Evolutionary conservation across 192 early-diverging fungal genomes (phyloP), one percentile per base, ranked within the genome.

Genomic region (Linnemannia hyalina): DNA sequence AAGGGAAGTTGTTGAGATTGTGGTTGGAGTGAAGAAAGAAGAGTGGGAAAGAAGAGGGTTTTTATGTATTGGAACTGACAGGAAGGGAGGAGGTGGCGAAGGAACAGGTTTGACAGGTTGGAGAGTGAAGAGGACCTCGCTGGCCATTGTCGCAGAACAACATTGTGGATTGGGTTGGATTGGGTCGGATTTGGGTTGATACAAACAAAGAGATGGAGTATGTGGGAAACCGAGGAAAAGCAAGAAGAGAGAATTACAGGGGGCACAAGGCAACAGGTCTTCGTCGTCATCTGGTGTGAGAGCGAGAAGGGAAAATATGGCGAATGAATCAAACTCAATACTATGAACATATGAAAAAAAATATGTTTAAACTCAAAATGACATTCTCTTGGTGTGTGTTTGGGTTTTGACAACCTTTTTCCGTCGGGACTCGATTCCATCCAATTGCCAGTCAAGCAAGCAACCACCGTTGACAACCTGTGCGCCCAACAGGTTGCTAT

Each of bases 321-420:
- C 22, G 55, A 82, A 8, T 82, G 75, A 76, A 82, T 82, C 20
- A 75, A 35, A 82, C 22, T 54, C 35, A 76, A 55, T 76, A 65
- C 1, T 2, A 0, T 9, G 22, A 57, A 70, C 40, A 83, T 83
- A 78, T 83, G 76, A 77, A 83, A 83, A 82, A 82, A 82, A 72
- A 71, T 38, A 70, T 46, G 29, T 60, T 60, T 26, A 60, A 60
- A 60, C 55, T 65, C 29, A 32, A 23, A 60, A 26, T 65, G 60
- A 65, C 60, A 65, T 65, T 65, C 60, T 65, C 23, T 32, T 32
- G 32, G 46, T 73, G 46, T 73, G 46, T 4, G 7, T 10, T 20
- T 57, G n/a, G n/a, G 9, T 60, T 68, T 80, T 76, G 74, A 80
- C 71, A 80, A 73, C 42, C 71, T 73, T 47, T 46, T 46, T 46